Evolutionary conservation across 1,284 basidiomycete genomes (phyloP).

Genomic region (Flammula alnicola): DNA sequence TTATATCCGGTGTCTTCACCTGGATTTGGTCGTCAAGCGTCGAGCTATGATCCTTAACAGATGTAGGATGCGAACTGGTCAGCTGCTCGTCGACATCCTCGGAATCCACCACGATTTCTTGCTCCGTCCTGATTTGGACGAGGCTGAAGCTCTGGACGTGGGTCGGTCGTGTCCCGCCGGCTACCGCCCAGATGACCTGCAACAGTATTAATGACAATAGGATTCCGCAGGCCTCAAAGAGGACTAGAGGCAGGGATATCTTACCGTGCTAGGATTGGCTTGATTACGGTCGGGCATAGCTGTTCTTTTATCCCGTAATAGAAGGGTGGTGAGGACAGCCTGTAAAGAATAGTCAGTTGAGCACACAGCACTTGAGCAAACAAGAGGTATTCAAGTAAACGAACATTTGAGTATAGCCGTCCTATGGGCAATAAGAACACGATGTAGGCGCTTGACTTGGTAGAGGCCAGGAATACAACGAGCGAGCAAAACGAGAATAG

Average conservation of each 20-base stretch:
- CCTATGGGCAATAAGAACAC: slow-evolving; percentile 27
- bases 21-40: too few relatives aligned
- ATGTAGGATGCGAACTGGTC: too few relatives aligned
- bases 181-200: slow-evolving; percentile 11
- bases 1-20: too few relatives aligned
- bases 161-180: neutral
- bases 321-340: slow-evolving; percentile 25
- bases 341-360: neutral
- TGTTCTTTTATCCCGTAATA: slow-evolving; percentile 10
- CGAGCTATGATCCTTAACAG: too few relatives aligned
- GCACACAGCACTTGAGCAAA: too few relatives aligned
- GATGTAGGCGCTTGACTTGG: slow-evolving; percentile 21
- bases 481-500: slow-evolving; percentile 24
- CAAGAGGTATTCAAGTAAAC: neutral
- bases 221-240: too few relatives aligned
- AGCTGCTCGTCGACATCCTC: too few relatives aligned
- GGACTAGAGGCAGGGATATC: neutral
- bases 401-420: slow-evolving; percentile 28
- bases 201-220: neutral
- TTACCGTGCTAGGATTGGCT: slow-evolving; percentile 1
- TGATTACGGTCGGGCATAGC: neutral
- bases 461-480: slow-evolving; percentile 18
- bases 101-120: too few relatives aligned
- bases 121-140: slow-evolving; percentile 24
- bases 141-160: slow-evolving; percentile 22